Evolutionary conservation across 306 rosid species (phyloP).

Genomic region (Castanea mollissima): DNA sequence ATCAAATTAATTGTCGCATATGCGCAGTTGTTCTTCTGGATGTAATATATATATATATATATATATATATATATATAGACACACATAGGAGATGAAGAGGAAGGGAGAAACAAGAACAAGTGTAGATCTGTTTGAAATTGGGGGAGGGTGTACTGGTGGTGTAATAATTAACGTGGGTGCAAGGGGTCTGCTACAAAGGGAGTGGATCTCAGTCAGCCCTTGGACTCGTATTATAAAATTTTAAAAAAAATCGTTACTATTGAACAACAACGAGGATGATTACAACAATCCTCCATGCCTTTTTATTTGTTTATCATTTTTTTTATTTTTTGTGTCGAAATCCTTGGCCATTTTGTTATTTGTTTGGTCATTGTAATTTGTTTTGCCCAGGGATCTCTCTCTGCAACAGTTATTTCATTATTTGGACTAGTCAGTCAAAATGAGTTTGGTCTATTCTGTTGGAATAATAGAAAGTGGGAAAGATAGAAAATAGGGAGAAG

Average conservation of each 20-base stretch:
- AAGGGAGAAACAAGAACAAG: not conserved
- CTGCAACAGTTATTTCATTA: no score
- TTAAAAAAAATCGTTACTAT: conserved; percentile 16
- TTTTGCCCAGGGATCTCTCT: not conserved
- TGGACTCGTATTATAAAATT: not conserved
- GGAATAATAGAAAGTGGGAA: no score
- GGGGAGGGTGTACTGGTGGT: not conserved
- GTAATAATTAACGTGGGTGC: conserved; percentile 38
- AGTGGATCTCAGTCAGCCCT: conserved; percentile 45
- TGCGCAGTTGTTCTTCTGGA: not conserved
- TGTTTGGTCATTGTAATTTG: not conserved
- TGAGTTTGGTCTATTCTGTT: no score
- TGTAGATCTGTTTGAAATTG: conserved; percentile 20
- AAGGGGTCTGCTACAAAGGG: conserved; percentile 33
- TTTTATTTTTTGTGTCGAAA: not conserved
- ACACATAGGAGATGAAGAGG: not conserved
- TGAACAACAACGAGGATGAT: conserved; percentile 20
- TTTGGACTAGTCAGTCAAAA: no score
- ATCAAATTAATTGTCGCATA: conserved; percentile 7
- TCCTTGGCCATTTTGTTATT: not conserved
- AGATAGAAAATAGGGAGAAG: no score
- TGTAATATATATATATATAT: conserved; percentile 39
- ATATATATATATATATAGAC: conserved; percentile 22
- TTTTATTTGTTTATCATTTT: not conserved
- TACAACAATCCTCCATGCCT: conserved; percentile 13